Evolutionary conservation across 345 rosid species (phyloP).

Genomic region (Pelargonium nanum): DNA sequence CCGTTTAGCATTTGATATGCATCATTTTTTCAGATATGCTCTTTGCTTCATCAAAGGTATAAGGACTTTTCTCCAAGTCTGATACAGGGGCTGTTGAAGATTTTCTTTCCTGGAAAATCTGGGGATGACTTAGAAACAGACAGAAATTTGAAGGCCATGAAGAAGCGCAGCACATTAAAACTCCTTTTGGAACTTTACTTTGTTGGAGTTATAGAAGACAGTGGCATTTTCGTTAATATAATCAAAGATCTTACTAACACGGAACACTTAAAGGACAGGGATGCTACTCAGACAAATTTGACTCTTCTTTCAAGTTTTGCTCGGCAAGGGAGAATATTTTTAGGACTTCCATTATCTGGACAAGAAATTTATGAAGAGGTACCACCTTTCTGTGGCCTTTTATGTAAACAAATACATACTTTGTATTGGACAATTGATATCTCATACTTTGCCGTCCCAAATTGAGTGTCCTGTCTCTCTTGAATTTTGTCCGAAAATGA

Average conservation of each 20-base stretch:
- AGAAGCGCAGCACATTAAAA: constrained; percentile 87
- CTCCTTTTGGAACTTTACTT: constrained; percentile 86
- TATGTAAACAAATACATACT: not conserved
- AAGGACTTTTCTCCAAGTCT: constrained; percentile 85
- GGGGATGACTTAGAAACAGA: constrained; percentile 82
- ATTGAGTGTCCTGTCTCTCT: no score
- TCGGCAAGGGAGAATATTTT: constrained; percentile 88
- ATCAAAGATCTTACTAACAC: constrained; percentile 74
- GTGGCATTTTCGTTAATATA: constrained; percentile 61
- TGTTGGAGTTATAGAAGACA: constrained; percentile 87
- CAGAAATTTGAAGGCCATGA: constrained; percentile 81
- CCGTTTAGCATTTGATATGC: constrained; percentile 11
- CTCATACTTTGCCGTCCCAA: no score
- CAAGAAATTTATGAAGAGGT: constrained; percentile 87
- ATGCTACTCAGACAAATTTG: constrained; percentile 80
- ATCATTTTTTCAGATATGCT: constrained; percentile 61
- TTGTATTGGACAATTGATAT: not conserved
- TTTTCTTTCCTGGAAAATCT: constrained; percentile 90
- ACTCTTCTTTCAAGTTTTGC: constrained; percentile 95
- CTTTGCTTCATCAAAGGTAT: constrained; percentile 96
- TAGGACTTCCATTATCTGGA: constrained; percentile 84
- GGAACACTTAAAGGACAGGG: constrained; percentile 85
- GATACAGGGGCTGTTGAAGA: constrained; percentile 74
- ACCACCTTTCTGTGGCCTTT: constrained; percentile 7
- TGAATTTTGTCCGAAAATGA: no score